Conservation (phyloP, 805 yeast species). For the Ogataea dorogensis region DNA sequence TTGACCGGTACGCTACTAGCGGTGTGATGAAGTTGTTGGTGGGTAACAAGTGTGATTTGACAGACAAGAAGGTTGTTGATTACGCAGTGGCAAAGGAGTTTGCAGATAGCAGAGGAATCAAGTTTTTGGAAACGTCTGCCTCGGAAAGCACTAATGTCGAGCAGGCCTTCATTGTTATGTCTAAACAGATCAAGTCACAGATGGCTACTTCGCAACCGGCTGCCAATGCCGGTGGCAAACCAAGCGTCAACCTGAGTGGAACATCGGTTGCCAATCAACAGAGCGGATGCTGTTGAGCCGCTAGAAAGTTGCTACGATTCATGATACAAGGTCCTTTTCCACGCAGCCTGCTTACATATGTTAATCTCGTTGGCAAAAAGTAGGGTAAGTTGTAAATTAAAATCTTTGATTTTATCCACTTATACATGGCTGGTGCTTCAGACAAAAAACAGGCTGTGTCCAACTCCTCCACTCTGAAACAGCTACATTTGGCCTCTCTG, state of each 20-base stretch:
- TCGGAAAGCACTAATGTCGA: constrained; percentile 94
- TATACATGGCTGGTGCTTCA: constrained; percentile 38
- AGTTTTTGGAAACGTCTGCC: constrained; percentile 95
- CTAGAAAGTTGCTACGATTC: constrained; percentile 10
- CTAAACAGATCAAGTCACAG: constrained; percentile 95
- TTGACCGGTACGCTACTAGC: constrained; percentile 96
- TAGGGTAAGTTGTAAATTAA: constrained; percentile 9
- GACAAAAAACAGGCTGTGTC: constrained; percentile 37
- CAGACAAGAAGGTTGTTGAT: constrained; percentile 93
- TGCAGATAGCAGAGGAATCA: constrained; percentile 92
- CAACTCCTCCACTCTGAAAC: constrained; percentile 31
- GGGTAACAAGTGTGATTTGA: constrained; percentile 93
- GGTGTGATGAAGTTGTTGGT: constrained; percentile 94
- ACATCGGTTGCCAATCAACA: constrained; percentile 49
- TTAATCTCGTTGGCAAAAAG: constrained; percentile 5
- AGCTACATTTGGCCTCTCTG: constrained; percentile 35
- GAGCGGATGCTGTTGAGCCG: constrained; percentile 47
- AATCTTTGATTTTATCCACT: constrained; percentile 1
- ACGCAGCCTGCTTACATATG: constrained; percentile 7
- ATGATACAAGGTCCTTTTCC: constrained; percentile 9
- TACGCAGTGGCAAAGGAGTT: constrained; percentile 95
- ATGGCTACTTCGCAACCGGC: constrained; percentile 67
- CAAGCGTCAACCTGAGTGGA: constrained; percentile 71
- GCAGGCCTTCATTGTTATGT: constrained; percentile 98
- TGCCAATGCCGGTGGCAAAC: constrained; percentile 44